Conservation (phyloP, 768 basidiomycete genomes). For the Boletales sp. region DNA sequence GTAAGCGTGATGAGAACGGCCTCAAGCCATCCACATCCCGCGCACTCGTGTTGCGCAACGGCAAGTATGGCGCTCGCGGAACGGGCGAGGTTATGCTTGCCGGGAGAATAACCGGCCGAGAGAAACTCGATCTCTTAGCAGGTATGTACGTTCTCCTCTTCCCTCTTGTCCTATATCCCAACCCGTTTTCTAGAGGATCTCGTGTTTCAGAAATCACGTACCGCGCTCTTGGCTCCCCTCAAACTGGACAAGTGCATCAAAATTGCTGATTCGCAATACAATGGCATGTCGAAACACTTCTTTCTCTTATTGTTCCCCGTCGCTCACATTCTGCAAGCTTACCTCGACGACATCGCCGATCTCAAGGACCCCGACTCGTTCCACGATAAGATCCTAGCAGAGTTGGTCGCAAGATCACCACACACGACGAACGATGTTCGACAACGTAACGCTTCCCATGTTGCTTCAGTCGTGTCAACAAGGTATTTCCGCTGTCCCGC, state of each 20-base stretch:
- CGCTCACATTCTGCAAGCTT: conserved; percentile 39
- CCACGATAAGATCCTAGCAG: conserved; percentile 49
- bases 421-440: conserved; percentile 21
- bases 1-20: conserved; percentile 47
- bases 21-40: conserved; percentile 64
- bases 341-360: conserved; percentile 64
- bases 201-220: conserved; percentile 45
- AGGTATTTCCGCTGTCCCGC: conserved; percentile 38
- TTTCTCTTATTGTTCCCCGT: background rate
- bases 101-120: conserved; percentile 65
- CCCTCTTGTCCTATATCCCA: background rate
- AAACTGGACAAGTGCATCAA: conserved; percentile 57
- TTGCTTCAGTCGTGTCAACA: conserved; percentile 58
- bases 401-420: conserved; percentile 51
- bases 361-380: conserved; percentile 68
- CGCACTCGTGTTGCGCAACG: conserved; percentile 70
- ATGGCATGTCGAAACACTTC: conserved; percentile 42
- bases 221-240: conserved; percentile 63
- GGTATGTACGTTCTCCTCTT: conserved; percentile 40
- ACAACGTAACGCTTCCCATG: conserved; percentile 41
- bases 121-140: conserved; percentile 76
- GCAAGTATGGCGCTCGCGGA: conserved; percentile 68
- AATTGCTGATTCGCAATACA: conserved; percentile 71
- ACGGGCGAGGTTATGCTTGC: conserved; percentile 61
- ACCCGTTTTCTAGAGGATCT: conserved; percentile 55